Conservation (phyloP, 2,329 filamentous ascomycete species). For the Botryotinia narcissicola region DNA sequence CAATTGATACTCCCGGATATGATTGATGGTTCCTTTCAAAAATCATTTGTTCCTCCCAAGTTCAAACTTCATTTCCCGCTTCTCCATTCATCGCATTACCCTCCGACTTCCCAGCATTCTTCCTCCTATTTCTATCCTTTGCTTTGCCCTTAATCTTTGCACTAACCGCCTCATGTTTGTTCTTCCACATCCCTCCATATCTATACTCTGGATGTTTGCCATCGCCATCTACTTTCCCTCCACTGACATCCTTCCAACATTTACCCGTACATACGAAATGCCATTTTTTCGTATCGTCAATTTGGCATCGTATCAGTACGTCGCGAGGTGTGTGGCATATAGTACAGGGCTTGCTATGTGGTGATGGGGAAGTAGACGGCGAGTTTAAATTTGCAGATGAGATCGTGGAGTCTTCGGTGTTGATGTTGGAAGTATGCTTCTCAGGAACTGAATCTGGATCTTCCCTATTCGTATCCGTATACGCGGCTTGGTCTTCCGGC, state of each 20-base stretch:
- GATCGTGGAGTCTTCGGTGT: neutral
- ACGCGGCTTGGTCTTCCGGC: neutral
- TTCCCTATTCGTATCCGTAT: neutral
- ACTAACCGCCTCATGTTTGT: constrained; percentile 27
- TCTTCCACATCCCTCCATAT: constrained; percentile 29
- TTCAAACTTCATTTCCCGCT: neutral
- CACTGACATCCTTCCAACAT: constrained; percentile 14
- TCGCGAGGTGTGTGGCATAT: constrained; percentile 22
- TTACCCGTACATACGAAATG: constrained; percentile 24
- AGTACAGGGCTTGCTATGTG: constrained; percentile 25
- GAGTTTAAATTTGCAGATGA: neutral
- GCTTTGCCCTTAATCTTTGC: constrained; percentile 28
- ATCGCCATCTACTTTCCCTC: constrained; percentile 22
- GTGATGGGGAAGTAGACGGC: neutral
- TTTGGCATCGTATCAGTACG: constrained; percentile 26
- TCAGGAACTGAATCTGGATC: neutral
- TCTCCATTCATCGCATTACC: neutral
- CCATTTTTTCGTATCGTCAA: constrained; percentile 25
- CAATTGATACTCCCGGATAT: no score
- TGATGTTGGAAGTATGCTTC: neutral
- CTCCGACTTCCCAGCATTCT: neutral
- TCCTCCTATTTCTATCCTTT: constrained; percentile 19
- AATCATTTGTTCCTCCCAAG: neutral
- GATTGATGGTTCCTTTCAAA: neutral
- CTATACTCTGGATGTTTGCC: constrained; percentile 15